A percentile compares a stretch with the other conserved stretches of the same genome.
phyloP scores from a whole-genome alignment of 768 basidiomycete genomes.

The Hortiboletus flavorubellus region DNA sequence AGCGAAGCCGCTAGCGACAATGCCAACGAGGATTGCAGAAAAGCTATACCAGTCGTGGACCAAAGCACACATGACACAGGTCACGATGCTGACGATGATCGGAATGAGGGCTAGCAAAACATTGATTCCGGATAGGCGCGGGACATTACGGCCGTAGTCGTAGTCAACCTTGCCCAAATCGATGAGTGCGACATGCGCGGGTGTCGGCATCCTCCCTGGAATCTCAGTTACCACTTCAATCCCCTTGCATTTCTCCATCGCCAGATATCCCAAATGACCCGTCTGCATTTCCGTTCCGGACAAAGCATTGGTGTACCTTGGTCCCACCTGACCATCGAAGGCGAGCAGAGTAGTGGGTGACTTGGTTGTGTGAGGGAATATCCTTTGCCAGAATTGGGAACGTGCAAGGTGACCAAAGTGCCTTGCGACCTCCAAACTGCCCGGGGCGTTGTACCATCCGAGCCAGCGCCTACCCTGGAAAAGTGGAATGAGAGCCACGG shows the following conservation, averaged over 20 bases:
- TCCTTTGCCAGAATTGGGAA: slow-evolving; percentile 22
- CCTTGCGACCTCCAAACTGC: slow-evolving; percentile 30
- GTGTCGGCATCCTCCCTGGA: slow-evolving; percentile 14
- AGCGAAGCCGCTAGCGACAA: slow-evolving; percentile 29
- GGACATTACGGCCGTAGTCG: not conserved
- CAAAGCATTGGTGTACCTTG: slow-evolving; percentile 23
- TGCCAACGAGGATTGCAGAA: slow-evolving; percentile 29
- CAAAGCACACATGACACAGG: slow-evolving; percentile 23
- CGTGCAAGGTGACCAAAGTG: slow-evolving; percentile 27
- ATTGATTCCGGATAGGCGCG: not conserved
- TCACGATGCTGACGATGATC: slow-evolving; percentile 22
- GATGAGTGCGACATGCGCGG: slow-evolving; percentile 18
- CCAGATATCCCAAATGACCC: slow-evolving; percentile 28
- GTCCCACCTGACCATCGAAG: slow-evolving; percentile 26
- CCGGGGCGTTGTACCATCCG: slow-evolving; percentile 36
- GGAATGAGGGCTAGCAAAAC: slow-evolving; percentile 20
- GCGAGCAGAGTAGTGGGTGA: slow-evolving; percentile 23
- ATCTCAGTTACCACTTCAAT: not conserved
- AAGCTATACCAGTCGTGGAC: slow-evolving; percentile 31
- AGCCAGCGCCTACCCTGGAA: slow-evolving; percentile 29
- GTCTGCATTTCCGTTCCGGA: slow-evolving; percentile 30
- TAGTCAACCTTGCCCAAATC: slow-evolving; percentile 9
- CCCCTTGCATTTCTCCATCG: slow-evolving; percentile 18
- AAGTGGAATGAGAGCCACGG: slow-evolving; percentile 31
- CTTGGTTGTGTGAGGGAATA: slow-evolving; percentile 23